Percentiles rank a stretch among this genome's conserved stretches.
Evolutionary conservation across 768 basidiomycete genomes (phyloP).

Genomic region (Boletus sensibilis): DNA sequence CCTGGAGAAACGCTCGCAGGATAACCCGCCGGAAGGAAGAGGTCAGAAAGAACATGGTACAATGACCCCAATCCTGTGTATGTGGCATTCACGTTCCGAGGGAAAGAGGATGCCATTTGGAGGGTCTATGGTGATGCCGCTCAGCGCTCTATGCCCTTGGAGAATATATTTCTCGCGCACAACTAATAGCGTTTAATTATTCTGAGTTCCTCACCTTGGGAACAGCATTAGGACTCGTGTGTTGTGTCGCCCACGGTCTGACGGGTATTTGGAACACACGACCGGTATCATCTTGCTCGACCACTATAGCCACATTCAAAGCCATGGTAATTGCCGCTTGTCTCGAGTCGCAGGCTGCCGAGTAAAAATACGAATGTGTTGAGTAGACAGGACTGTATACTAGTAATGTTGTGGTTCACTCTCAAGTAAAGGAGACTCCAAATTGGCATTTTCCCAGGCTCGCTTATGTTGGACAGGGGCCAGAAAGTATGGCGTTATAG

Average conservation of each 20-base stretch:
- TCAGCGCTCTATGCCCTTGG: conserved; percentile 6
- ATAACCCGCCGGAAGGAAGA: conserved; percentile 65
- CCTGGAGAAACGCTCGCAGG: conserved; percentile 62
- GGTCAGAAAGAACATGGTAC: conserved; percentile 20
- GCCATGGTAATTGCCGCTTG: neutral
- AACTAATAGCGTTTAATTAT: neutral
- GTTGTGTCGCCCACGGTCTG: neutral
- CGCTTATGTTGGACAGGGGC: neutral
- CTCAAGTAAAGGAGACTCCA: too few species aligned
- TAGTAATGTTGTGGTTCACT: neutral
- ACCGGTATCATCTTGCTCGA: conserved; percentile 24
- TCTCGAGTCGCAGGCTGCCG: neutral
- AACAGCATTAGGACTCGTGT: neutral
- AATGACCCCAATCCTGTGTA: conserved; percentile 1
- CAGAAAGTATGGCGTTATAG: conserved; percentile 21
- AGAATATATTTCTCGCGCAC: neutral
- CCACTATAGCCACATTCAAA: conserved; percentile 4
- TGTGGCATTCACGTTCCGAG: neutral
- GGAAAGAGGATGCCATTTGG: neutral
- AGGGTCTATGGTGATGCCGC: neutral
- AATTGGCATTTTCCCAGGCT: conserved; percentile 8
- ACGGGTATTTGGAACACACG: conserved; percentile 19
- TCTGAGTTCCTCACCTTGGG: conserved; percentile 17
- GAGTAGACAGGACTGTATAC: neutral
- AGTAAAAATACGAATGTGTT: neutral